A percentile compares a stretch with the other conserved stretches of the same genome.
Conservation (phyloP, 1,284 basidiomycete genomes). For the Hypsizygus ulmarius region DNA sequence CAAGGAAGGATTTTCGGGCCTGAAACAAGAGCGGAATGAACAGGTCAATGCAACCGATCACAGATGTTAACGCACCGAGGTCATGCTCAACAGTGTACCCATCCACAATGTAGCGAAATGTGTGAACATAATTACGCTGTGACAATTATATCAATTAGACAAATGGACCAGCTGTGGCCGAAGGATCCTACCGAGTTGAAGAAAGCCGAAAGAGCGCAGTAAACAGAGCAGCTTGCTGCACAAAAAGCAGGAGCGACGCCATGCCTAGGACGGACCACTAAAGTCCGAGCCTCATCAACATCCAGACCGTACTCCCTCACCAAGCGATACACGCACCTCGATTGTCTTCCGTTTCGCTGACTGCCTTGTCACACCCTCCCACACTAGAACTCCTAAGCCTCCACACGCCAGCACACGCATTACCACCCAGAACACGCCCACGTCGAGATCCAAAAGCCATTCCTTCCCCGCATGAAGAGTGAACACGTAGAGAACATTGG, state of each 20-base stretch:
- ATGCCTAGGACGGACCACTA: slow-evolving; percentile 70
- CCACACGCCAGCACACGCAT: slow-evolving; percentile 67
- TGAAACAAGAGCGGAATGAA: slow-evolving; percentile 22
- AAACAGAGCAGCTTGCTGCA: slow-evolving; percentile 61
- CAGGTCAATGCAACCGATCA: neutral
- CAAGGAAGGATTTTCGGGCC: slow-evolving; percentile 45
- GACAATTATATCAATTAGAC: neutral
- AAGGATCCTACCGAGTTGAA: slow-evolving; percentile 51
- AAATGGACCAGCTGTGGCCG: neutral
- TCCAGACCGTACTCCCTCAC: slow-evolving; percentile 31
- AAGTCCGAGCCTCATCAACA: slow-evolving; percentile 14
- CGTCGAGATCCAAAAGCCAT: slow-evolving; percentile 59
- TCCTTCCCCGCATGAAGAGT: slow-evolving; percentile 62
- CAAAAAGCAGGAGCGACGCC: slow-evolving; percentile 62
- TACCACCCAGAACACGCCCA: slow-evolving; percentile 71
- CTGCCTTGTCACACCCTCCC: slow-evolving; percentile 55
- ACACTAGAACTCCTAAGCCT: slow-evolving; percentile 54
- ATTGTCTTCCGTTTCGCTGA: slow-evolving; percentile 49
- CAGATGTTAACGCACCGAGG: slow-evolving; percentile 40
- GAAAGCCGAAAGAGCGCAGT: slow-evolving; percentile 65
- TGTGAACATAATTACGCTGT: slow-evolving; percentile 62
- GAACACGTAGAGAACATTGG: slow-evolving; percentile 61
- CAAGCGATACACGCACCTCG: slow-evolving; percentile 45
- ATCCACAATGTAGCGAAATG: slow-evolving; percentile 68
- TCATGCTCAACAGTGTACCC: slow-evolving; percentile 45